Evolutionary conservation across 768 basidiomycete species (phyloP), one percentile per base, ranked within the genome.

Genomic region (Dacryopinax spathularia): DNA sequence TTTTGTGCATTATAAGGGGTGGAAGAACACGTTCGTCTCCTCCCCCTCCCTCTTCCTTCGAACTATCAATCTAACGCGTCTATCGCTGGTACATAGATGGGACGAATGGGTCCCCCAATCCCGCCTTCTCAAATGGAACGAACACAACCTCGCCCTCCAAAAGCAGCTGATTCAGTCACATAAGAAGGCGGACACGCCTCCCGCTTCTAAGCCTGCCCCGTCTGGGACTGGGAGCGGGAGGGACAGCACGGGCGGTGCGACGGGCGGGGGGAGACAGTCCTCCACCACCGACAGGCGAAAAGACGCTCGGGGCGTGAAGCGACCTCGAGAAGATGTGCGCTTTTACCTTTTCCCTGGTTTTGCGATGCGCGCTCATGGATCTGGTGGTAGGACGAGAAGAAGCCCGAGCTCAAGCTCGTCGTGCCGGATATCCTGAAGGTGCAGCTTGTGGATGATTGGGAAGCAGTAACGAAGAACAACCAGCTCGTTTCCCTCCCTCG

Each of bases 1-100:
- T 75, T 86, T 89, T 65, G 94, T 99, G 36, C 96, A 99, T 74
- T 99, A 99, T 80, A 96, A 97, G 75, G 96, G 96, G 9, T 99
- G 96, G 96, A 99, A 97, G 73, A 89, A 91, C 74, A 94, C 91
- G 91, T 94, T 72, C 69, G 77, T 74, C 16, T 22, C 56, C n/a
- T 34, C 36, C 18, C 31, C 1, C 0, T 63, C n/a, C 13, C 7
- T 48, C 22, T 33, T 62, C 48, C 16, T 33, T 62, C 31, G 29
- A 25, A n/a, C 9, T 20, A 27, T 65, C 41, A 20, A 18, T 20
- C 56, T 66, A 39, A 64, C 65, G 31, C 59, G 33, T 31, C n/a
- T n/a, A n/a, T n/a, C 20, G 68, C 83, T 77, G 2, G 13, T 31
- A n/a, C 29, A 37, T 68, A 95, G 92, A 65, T 97, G 93, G 92